Conservation (phyloP, 2,329 filamentous ascomycete species). For the Cladophialophora chaetospira region DNA sequence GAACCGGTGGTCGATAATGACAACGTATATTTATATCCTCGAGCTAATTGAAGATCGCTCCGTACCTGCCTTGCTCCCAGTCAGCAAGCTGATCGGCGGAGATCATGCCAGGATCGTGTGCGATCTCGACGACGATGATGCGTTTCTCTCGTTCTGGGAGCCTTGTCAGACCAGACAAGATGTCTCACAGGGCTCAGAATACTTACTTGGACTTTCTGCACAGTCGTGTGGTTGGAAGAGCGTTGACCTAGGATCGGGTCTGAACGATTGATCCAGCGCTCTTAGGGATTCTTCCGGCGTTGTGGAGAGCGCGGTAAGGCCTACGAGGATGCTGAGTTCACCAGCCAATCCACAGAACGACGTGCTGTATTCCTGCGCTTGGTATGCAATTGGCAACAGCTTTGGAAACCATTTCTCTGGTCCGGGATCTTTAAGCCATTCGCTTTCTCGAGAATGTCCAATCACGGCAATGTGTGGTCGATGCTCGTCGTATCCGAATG, state of each 20-base stretch:
- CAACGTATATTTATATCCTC: background rate
- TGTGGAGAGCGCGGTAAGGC: conserved; percentile 11
- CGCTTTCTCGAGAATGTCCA: background rate
- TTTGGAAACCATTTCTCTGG: conserved; percentile 19
- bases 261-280: conserved; percentile 14
- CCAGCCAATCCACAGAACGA: conserved; percentile 16
- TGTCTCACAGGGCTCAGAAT: background rate
- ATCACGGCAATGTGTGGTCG: conserved; percentile 5
- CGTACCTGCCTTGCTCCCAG: conserved; percentile 13
- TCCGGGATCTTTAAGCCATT: conserved; percentile 9
- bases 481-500: background rate
- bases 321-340: conserved; percentile 20
- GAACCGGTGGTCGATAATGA: background rate
- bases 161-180: background rate
- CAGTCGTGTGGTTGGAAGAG: background rate
- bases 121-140: conserved; percentile 18
- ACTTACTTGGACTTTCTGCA: conserved; percentile 12
- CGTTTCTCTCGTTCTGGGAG: conserved; percentile 4
- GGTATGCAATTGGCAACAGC: conserved; percentile 11
- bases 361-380: background rate
- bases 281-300: background rate
- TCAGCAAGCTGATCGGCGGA: background rate
- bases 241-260: conserved; percentile 5
- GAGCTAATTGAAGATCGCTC: conserved; percentile 16
- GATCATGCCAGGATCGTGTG: background rate